Conservation (phyloP, 495 filamentous ascomycete species). For the Annulohypoxylon nitens region DNA sequence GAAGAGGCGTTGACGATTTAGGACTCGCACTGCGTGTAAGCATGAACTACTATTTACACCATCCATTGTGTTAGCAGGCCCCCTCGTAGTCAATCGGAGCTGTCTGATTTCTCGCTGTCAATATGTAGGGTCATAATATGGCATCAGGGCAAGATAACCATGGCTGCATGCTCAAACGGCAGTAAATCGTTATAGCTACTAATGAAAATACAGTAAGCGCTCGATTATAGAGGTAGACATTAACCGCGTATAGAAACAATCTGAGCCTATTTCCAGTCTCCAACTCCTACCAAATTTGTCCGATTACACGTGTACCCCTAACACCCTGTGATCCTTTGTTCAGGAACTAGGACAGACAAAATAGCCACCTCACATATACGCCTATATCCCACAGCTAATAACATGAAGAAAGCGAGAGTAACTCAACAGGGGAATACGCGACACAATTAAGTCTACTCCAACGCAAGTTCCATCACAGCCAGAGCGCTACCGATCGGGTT, state of each 20-base stretch:
- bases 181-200: not conserved
- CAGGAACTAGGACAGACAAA: not conserved
- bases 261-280: not conserved
- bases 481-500: slow-evolving; percentile 44
- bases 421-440: slow-evolving; percentile 32
- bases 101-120: not conserved
- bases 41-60: not conserved
- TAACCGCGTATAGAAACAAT: slow-evolving; percentile 14
- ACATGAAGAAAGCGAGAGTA: not conserved
- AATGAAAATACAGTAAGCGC: not conserved
- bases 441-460: slow-evolving; percentile 42
- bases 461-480: slow-evolving; percentile 40
- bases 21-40: not conserved
- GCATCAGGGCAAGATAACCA: too few species aligned
- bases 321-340: not conserved
- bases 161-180: too few species aligned
- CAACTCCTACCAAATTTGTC: not conserved
- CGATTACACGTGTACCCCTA: not conserved
- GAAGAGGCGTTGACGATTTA: not conserved
- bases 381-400: not conserved
- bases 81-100: not conserved
- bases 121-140: too few species aligned
- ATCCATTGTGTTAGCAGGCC: not conserved
- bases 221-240: not conserved
- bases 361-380: slow-evolving; percentile 5